Conservation (phyloP, 2,329 filamentous ascomycete genomes). For the Xylaria sp. region DNA sequence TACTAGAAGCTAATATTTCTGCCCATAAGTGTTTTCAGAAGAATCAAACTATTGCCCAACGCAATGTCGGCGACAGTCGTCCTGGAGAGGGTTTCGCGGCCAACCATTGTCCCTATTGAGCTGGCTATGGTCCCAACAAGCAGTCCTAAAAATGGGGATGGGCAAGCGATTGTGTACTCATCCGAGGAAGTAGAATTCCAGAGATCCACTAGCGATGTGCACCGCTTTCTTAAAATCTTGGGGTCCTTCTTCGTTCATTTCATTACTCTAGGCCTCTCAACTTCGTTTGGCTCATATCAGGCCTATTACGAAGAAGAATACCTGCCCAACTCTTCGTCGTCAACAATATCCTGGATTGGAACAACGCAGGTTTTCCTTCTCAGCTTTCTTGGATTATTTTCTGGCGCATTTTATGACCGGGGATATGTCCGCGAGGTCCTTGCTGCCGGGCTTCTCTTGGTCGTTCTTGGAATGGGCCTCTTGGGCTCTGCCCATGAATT, state of each 20-base stretch:
- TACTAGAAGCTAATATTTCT: background rate
- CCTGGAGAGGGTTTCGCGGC: background rate
- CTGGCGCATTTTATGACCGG: constrained; percentile 50
- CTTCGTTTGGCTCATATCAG: constrained; percentile 48
- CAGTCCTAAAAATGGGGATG: background rate
- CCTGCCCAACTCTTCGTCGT: constrained; percentile 37
- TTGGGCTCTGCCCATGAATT: constrained; percentile 45
- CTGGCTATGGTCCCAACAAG: background rate
- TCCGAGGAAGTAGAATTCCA: background rate
- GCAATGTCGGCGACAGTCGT: constrained; percentile 1
- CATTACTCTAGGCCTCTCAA: constrained; percentile 44
- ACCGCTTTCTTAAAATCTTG: constrained; percentile 38
- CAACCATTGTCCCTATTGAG: background rate
- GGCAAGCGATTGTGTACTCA: background rate
- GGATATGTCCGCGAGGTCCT: constrained; percentile 41
- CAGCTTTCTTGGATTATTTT: constrained; percentile 46
- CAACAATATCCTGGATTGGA: constrained; percentile 49
- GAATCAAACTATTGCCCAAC: background rate
- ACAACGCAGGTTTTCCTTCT: constrained; percentile 49
- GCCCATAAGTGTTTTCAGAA: background rate
- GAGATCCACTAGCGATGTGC: background rate
- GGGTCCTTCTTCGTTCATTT: constrained; percentile 43
- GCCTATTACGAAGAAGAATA: constrained; percentile 43
- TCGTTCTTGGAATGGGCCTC: constrained; percentile 50
- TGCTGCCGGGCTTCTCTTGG: constrained; percentile 29